phyloP scores from a whole-genome alignment of 139 green algal species.

The Volvox africanus region DNA sequence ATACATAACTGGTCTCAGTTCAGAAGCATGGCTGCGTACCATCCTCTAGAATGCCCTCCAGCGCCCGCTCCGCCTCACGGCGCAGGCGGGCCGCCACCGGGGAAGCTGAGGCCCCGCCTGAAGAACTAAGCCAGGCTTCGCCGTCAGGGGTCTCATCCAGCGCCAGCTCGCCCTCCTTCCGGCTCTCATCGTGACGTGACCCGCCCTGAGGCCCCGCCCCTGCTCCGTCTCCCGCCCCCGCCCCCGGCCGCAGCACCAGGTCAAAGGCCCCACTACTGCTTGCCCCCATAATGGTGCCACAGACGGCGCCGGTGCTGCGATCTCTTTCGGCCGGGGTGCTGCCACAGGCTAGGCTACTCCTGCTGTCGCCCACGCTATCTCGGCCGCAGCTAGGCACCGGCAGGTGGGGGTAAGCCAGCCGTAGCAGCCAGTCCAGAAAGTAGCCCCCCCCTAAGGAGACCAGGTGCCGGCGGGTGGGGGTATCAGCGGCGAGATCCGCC shows the following conservation, averaged over 20 bases:
- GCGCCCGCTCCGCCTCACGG: constrained; percentile 4
- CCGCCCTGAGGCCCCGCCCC: too few species aligned
- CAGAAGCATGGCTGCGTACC: not conserved
- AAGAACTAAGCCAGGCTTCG: too few species aligned
- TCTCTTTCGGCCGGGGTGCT: not conserved
- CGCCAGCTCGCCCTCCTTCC: too few species aligned
- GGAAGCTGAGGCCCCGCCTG: not conserved
- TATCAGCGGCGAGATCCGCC: not conserved
- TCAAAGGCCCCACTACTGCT: not conserved
- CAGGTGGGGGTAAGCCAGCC: constrained; percentile 10
- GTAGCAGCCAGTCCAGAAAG: constrained; percentile 69
- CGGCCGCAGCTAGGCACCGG: constrained; percentile 2
- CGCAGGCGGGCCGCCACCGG: not conserved
- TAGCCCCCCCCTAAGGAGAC: constrained; percentile 50
- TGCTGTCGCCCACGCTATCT: not conserved
- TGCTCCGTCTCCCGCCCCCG: not conserved
- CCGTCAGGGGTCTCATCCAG: too few species aligned
- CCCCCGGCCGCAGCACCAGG: not conserved
- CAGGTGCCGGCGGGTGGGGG: constrained; percentile 23
- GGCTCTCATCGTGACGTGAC: too few species aligned
- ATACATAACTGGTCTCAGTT: too few species aligned
- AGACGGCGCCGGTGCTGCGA: not conserved
- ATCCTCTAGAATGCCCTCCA: constrained; percentile 11
- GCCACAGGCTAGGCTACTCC: not conserved
- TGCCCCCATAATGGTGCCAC: too few species aligned